These are phyloP conservation scores for Mycena floridula DNA, from an alignment of 768 basidiomycete species.

Conservation along the genomic window DNA sequence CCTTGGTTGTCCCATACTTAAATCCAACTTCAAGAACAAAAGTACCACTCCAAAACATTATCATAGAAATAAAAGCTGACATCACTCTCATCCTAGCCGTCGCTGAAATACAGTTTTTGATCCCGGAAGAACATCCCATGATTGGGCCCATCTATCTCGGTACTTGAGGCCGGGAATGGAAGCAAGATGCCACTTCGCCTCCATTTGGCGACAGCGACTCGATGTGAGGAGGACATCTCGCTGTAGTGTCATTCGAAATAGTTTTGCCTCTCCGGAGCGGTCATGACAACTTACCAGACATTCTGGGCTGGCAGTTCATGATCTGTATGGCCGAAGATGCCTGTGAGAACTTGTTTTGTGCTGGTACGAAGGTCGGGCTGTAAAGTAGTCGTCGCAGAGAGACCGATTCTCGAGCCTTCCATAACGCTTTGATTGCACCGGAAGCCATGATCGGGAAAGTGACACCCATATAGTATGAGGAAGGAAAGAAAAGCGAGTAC, in stretches of 20 bases:
- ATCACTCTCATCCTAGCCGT: slow-evolving; percentile 33
- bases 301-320: slow-evolving; percentile 17
- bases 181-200: slow-evolving; percentile 37
- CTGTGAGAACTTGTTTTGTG: no score
- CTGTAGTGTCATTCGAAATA: slow-evolving; percentile 31
- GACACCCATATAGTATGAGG: no score
- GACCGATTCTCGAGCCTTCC: no score
- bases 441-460: slow-evolving; percentile 12
- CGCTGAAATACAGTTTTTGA: slow-evolving; percentile 31
- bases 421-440: slow-evolving; percentile 5
- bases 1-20: slow-evolving; percentile 27
- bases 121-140: slow-evolving; percentile 35
- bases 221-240: slow-evolving; percentile 33
- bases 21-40: slow-evolving; percentile 27
- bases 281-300: slow-evolving; percentile 27
- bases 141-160: slow-evolving; percentile 29
- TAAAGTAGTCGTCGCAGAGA: no score
- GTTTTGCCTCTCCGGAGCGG: slow-evolving; percentile 29
- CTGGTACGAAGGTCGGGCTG: no score
- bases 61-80: slow-evolving; percentile 1
- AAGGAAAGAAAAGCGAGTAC: slow-evolving; percentile 39
- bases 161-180: slow-evolving; percentile 38
- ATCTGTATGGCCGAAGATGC: no score
- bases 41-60: slow-evolving; percentile 19
- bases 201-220: slow-evolving; percentile 33